A percentile compares a stretch with the other conserved stretches of the same genome.
phyloP scores from a whole-genome alignment of 2,329 filamentous ascomycete genomes.

The Monilinia vaccinii-corymbosi region DNA sequence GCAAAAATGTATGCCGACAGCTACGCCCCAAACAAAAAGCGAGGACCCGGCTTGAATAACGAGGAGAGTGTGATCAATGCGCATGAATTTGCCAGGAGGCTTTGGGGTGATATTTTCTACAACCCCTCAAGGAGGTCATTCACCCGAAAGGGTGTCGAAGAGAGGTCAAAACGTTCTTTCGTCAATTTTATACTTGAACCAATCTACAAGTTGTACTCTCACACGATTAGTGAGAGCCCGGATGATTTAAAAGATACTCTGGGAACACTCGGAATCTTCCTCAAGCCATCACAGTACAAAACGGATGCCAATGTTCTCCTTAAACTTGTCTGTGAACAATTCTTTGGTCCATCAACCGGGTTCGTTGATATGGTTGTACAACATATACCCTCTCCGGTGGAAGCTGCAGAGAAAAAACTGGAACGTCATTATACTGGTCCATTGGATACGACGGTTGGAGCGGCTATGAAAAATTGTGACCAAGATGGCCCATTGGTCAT shows the following conservation, averaged over 20 bases:
- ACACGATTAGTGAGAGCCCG: conserved; percentile 85
- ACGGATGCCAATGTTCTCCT: conserved; percentile 82
- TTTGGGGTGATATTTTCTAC: conserved; percentile 97
- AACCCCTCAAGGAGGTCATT: conserved; percentile 87
- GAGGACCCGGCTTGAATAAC: conserved; percentile 33
- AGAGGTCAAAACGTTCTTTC: conserved; percentile 74
- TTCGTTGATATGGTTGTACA: conserved; percentile 94
- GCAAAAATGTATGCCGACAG: conserved; percentile 92
- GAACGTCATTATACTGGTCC: conserved; percentile 90
- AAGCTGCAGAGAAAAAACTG: conserved; percentile 66
- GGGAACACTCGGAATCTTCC: conserved; percentile 65
- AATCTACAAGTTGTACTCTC: conserved; percentile 94
- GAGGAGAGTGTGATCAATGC: conserved; percentile 51
- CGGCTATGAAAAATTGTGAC: conserved; percentile 73
- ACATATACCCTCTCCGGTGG: conserved; percentile 79
- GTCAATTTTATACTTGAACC: conserved; percentile 93
- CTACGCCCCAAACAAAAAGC: conserved; percentile 41
- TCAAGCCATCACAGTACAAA: conserved; percentile 91
- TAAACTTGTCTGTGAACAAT: conserved; percentile 85
- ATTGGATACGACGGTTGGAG: conserved; percentile 68
- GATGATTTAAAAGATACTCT: conserved; percentile 75
- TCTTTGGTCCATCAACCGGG: conserved; percentile 81
- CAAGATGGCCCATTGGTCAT: conserved; percentile 87
- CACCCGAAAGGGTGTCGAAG: conserved; percentile 76
- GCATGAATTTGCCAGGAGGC: conserved; percentile 69